These are phyloP conservation scores for Panaeolus papilionaceus DNA, from an alignment of 768 basidiomycete genomes.

Conservation along the genomic window DNA sequence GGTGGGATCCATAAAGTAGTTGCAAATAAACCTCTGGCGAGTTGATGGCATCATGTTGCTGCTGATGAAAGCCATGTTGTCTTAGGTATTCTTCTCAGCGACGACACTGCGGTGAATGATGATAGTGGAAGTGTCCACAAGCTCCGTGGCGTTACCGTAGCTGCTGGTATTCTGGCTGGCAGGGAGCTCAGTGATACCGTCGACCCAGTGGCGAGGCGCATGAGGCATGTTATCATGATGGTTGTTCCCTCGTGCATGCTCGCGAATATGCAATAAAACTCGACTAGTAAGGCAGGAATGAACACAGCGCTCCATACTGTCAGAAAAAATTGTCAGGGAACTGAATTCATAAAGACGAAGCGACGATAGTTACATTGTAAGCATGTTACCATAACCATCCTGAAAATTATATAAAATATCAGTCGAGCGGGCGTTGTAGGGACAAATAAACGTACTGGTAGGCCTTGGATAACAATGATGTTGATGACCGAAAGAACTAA, in stretches of 20 bases:
- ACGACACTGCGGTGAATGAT: constrained; percentile 1
- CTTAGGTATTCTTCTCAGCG: not conserved
- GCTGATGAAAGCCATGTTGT: not conserved
- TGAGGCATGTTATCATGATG: not conserved
- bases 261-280: constrained; percentile 11
- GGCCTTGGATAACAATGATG: constrained; percentile 21
- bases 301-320: constrained; percentile 11
- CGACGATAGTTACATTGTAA: not conserved
- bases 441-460: constrained; percentile 15
- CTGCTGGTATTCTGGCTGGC: not conserved
- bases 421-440: not conserved
- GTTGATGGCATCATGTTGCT: not conserved
- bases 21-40: not conserved
- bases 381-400: constrained; percentile 7
- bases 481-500: constrained; percentile 23
- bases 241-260: not conserved
- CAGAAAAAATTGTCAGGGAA: not conserved
- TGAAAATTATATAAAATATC: not conserved
- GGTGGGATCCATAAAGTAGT: no score
- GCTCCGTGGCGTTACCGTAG: not conserved
- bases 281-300: constrained; percentile 10
- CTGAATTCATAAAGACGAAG: not conserved
- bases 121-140: not conserved
- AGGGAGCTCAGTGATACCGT: constrained; percentile 14
- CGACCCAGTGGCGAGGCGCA: not conserved